A percentile compares a stretch with the other conserved stretches of the same genome.
phyloP scores from a whole-genome alignment of 352 stramenopile genomes.

The Peronospora belbahrii region DNA sequence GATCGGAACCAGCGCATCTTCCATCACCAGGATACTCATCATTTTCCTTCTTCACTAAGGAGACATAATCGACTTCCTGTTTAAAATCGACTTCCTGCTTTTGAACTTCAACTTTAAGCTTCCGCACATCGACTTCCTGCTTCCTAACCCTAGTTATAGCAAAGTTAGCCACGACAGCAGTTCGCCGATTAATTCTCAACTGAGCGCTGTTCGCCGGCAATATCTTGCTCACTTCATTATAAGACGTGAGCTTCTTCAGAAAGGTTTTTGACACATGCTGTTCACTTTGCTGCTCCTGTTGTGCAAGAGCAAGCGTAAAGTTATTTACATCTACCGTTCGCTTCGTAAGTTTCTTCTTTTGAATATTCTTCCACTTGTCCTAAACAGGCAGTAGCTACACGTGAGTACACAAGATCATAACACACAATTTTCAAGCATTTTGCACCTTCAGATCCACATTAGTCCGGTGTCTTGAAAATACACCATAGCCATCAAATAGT shows the following conservation, averaged over 20 bases:
- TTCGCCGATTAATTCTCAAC: not conserved
- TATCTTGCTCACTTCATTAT: not conserved
- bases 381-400: slow-evolving; percentile 6
- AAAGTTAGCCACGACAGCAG: not conserved
- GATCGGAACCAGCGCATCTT: not conserved
- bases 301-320: not conserved
- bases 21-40: not conserved
- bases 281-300: not conserved
- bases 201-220: not conserved
- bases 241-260: not conserved
- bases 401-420: not conserved
- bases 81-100: not conserved
- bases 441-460: slow-evolving; percentile 63
- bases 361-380: slow-evolving; percentile 46
- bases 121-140: not conserved
- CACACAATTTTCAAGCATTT: not conserved
- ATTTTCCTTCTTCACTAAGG: not conserved
- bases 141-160: not conserved
- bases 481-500: slow-evolving; percentile 19
- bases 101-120: not conserved
- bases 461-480: slow-evolving; percentile 44
- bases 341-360: not conserved
- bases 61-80: not conserved
- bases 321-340: slow-evolving; percentile 5
- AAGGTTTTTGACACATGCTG: not conserved